phyloP scores from a whole-genome alignment of 2,329 filamentous ascomycete species.

The Claviceps fusiformis region DNA sequence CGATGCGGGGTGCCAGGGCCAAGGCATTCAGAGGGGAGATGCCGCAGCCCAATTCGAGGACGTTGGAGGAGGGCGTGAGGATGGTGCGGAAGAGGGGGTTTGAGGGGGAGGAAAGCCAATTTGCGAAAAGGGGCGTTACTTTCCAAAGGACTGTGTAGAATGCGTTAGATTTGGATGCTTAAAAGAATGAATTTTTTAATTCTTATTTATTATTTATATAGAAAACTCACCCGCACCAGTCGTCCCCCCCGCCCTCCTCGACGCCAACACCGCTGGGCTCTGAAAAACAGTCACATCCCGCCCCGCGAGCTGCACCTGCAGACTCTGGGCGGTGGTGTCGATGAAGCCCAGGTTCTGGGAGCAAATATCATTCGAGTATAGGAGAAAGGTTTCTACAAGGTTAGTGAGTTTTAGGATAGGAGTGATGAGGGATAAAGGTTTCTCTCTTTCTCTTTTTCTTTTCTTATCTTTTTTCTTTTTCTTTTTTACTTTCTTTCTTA shows the following conservation, averaged over 20 bases:
- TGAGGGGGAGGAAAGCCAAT: conserved; percentile 54
- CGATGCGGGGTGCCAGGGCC: conserved; percentile 46
- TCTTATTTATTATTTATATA: background rate
- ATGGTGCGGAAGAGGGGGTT: conserved; percentile 48
- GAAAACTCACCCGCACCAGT: conserved; percentile 34
- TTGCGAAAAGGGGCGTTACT: conserved; percentile 69
- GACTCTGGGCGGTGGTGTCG: conserved; percentile 49
- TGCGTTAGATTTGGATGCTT: no score
- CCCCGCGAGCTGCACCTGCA: conserved; percentile 56
- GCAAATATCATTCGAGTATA: conserved; percentile 66
- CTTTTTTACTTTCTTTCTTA: background rate
- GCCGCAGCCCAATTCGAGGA: conserved; percentile 81
- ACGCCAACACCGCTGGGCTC: conserved; percentile 69
- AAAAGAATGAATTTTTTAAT: background rate
- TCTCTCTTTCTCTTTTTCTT: background rate
- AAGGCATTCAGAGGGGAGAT: conserved; percentile 70
- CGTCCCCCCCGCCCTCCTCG: conserved; percentile 50
- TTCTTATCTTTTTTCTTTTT: background rate
- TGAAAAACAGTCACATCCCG: conserved; percentile 67
- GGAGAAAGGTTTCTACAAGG: conserved; percentile 63
- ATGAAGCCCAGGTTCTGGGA: conserved; percentile 76
- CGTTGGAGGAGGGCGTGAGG: conserved; percentile 39
- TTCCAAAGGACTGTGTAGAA: conserved; percentile 64
- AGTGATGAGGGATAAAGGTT: background rate
- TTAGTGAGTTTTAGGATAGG: background rate